phyloP scores from a whole-genome alignment of 768 basidiomycete genomes.

The Boletellus emodensis region DNA sequence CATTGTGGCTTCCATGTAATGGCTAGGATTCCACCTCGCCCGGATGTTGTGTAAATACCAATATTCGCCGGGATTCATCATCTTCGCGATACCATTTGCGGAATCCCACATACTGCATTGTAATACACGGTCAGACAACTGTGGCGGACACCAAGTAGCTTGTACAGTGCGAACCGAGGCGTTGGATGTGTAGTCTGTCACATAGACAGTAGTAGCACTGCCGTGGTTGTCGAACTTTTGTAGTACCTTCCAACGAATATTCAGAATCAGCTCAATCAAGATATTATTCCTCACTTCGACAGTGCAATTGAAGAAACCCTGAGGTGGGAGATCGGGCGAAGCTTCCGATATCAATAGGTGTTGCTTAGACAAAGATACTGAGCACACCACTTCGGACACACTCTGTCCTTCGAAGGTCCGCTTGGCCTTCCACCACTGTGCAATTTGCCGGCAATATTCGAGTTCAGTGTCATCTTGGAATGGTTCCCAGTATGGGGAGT shows the following conservation, averaged over 20 bases:
- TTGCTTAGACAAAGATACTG: constrained; percentile 19
- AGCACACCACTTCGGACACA: constrained; percentile 12
- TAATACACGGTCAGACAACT: constrained; percentile 43
- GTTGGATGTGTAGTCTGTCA: constrained; percentile 63
- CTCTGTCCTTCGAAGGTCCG: constrained; percentile 15
- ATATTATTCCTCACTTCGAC: constrained; percentile 44
- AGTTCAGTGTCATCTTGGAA: constrained; percentile 34
- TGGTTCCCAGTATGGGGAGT: constrained; percentile 45
- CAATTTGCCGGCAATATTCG: constrained; percentile 40
- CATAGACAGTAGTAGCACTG: constrained; percentile 46
- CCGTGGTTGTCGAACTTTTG: constrained; percentile 38
- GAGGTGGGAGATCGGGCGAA: constrained; percentile 39
- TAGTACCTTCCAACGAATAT: constrained; percentile 40
- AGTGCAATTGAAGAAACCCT: constrained; percentile 60
- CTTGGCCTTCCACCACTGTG: constrained; percentile 48
- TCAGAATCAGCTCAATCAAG: background rate
- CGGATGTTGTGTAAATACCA: constrained; percentile 53
- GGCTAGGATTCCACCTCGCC: constrained; percentile 36
- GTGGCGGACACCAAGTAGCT: constrained; percentile 45
- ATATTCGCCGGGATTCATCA: constrained; percentile 47
- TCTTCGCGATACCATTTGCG: constrained; percentile 39
- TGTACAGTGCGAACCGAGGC: constrained; percentile 29
- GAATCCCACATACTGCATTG: constrained; percentile 58
- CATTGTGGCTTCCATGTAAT: constrained; percentile 53
- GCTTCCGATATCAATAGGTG: constrained; percentile 53